phyloP scores from a whole-genome alignment of 108 stramenopile species.

The Discostella pseudostelligera region DNA sequence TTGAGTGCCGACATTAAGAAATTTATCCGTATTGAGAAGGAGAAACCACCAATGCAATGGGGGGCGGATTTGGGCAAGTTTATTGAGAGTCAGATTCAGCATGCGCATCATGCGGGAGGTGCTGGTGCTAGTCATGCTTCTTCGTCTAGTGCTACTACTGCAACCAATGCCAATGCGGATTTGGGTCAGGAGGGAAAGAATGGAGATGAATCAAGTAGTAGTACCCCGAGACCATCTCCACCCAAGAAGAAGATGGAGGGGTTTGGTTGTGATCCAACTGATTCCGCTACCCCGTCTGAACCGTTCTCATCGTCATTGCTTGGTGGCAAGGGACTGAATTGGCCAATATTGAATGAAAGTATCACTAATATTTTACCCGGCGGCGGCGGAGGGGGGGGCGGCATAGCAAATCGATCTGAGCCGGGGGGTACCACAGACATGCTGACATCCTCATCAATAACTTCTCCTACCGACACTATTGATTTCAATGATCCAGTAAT shows the following conservation, averaged over 20 bases:
- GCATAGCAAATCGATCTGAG: neutral
- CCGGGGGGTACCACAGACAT: neutral
- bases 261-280: constrained; percentile 29
- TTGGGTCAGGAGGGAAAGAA: neutral
- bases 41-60: constrained; percentile 39
- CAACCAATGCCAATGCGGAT: no score
- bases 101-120: neutral
- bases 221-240: neutral
- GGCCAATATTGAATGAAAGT: constrained; percentile 16
- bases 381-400: neutral
- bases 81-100: constrained; percentile 34
- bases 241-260: constrained; percentile 41
- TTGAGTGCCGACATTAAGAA: constrained; percentile 38
- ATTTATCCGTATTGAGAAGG: constrained; percentile 37
- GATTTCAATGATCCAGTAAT: constrained; percentile 14
- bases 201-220: neutral
- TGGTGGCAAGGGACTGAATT: neutral
- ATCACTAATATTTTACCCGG: constrained; percentile 6
- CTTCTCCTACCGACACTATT: neutral
- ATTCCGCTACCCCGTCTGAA: neutral
- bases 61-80: constrained; percentile 42
- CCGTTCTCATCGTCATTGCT: neutral
- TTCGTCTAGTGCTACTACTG: no score
- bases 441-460: neutral
- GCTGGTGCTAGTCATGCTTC: neutral